Evolutionary conservation across 306 rosid genomes (phyloP), one percentile per base, ranked within the genome.

Genomic region (Carpinus viminea): DNA sequence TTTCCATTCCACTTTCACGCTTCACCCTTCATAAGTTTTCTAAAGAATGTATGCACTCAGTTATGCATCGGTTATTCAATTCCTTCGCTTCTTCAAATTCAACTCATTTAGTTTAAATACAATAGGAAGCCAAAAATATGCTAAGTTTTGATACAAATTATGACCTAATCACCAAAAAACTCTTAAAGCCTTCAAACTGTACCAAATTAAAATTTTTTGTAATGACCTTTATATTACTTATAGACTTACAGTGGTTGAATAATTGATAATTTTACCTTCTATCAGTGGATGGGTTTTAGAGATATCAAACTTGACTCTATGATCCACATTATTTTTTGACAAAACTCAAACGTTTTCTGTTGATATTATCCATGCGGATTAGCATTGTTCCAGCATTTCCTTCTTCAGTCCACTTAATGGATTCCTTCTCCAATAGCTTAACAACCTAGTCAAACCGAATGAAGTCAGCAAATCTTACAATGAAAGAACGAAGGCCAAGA

Each of bases 351-450:
- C 61, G 21, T 46, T 80, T 85, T 4, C 75, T 86, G 11, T 87
- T 87, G 68, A 94, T 80, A 56, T 59, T 59, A 51, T 82, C 86
- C 82, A 95, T 62, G 60, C 73, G 83, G 79, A 95, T 90, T 16
- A 88, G 68, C 47, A 95, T 83, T 28, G 90, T 84, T 60, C 87
- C 90, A 9, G 80, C 83, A 20, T 75, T 81, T 79, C 83, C 93
- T 72, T 85, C 96, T 83, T 91, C 93, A 1, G 34, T 81, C 97
- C 98, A 93, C 81, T 85, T 68, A 65, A 95, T 88, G 20, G 93
- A 91, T 80, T 86, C 93, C 80, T 79, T 80, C 80, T 91, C 89
- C 70, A 95, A 81, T 2, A 91, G 88, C 85, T 86, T 90, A 81
- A 83, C 9, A 82, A 93, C 74, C 98, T 88, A 87, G 73, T 53